Base-by-base conservation (phyloP, 192 early-diverging fungal species). In the Coemansia sp. region DNA sequence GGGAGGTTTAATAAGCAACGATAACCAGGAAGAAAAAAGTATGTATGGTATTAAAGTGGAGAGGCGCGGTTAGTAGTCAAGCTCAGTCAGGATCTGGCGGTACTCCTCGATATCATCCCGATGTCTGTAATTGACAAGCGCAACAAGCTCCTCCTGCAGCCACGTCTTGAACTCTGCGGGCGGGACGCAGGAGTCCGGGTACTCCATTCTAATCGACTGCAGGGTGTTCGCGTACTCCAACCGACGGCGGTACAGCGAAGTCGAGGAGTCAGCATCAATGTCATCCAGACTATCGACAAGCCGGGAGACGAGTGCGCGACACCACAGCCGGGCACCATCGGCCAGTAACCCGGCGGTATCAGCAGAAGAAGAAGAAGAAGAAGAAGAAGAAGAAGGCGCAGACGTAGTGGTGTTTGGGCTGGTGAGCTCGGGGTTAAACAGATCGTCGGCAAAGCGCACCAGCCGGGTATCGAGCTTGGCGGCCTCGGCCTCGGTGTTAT, bases 381-480 rank as follows among this genome's bases (percentile, higher is more conserved):
- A 21, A 21, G 21, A 21, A 1, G 21, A 21, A 1, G 38, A 32
- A 32, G 32, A 32, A 32, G 32, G 32, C 32, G 32, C 32, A 32
- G 32, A 32, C 32, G 32, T 32, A 0, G 57, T 44, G 1, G 64
- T 43, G 21, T 63, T 39, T 4, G 79, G 71, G 15, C 64, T 73
- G 32, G 32, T 32, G 52, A 81, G 50, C 40, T 81, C 79, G 1
- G 79, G 68, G 45, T 73, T 81, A 12, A 81, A 63, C 39, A 76
- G 42, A 12, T 81, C 79, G 68, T 81, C 79, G 57, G 76, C 53
- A 65, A 81, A 68, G 48, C 79, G 58, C 41, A 74, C 63, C 4
- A 81, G 18, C 5, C 79, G 59, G 44, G 61, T 3, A 5, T 81
- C 79, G 42, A 73, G 65, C 56, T 59, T 66, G 21, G 39, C 37